Conservation (phyloP, 1,284 basidiomycete species). For the Pyrrhoderma lamaoense region DNA sequence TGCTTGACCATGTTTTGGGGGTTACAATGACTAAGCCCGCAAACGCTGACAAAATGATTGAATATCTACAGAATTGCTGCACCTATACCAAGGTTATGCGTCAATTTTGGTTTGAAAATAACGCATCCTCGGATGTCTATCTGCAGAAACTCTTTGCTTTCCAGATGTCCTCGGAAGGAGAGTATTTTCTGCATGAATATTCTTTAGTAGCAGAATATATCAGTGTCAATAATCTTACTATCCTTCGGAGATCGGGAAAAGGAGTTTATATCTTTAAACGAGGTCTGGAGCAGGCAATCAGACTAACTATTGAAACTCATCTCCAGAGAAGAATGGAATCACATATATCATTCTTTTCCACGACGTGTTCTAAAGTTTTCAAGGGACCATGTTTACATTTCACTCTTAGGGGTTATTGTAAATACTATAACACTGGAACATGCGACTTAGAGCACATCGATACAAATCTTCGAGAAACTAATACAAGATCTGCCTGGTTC, state of each 20-base stretch:
- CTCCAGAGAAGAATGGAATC: neutral
- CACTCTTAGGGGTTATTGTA: no score
- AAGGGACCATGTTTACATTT: no score
- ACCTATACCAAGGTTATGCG: constrained; percentile 9
- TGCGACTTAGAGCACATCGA: no score
- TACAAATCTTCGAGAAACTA: no score
- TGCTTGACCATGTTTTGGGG: constrained; percentile 12
- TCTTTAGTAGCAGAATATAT: constrained; percentile 7
- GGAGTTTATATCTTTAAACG: neutral
- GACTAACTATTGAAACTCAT: constrained; percentile 2
- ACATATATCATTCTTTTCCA: neutral
- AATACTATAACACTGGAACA: neutral
- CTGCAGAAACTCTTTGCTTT: constrained; percentile 14
- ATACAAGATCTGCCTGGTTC: no score
- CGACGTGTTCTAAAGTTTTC: no score
- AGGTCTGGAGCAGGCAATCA: neutral
- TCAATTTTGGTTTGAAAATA: neutral
- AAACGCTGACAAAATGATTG: constrained; percentile 3
- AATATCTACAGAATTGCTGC: constrained; percentile 7
- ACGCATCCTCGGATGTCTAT: neutral
- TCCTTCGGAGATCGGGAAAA: neutral
- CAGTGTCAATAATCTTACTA: neutral
- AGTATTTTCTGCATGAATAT: neutral
- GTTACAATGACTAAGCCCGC: neutral
- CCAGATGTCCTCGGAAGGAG: neutral